Base-by-base conservation (phyloP, 78 protist genomes). In the Bodo saltans region DNA sequence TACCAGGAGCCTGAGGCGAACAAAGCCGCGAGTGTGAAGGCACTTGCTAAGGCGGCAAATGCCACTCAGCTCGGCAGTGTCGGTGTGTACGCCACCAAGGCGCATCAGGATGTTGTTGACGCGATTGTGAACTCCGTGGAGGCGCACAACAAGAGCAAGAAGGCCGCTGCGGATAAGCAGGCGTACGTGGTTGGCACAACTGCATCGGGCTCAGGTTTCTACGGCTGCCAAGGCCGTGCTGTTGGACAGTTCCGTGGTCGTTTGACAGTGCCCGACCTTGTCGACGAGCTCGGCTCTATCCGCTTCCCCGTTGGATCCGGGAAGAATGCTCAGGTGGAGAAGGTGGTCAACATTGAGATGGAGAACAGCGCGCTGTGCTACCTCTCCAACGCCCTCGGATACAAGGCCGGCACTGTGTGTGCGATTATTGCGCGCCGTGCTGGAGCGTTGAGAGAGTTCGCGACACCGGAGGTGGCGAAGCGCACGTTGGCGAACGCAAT, bases 301-400 rank as follows among this genome's bases (percentile, higher is more conserved):
- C 60, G 60, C 17, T 17, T 47, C n/a, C 60, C 60, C n/a, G 8
- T 47, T 8, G 60, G 60, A 23, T 8, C 8, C 17, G 60, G 60
- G 8, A n/a, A n/a, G n/a, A n/a, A n/a, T n/a, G n/a, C n/a, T n/a
- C 17, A 8, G 60, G 60, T 47, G 28, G 12, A 30, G 37, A 17
- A n/a, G 26, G 81, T 76, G 34, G 69, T 76, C 35, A 76, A 76
- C 81, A 76, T 76, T 35, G 81, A 76, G 69, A 76, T 76, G 81
- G 81, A 76, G 60, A 39, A 21, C 35, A 39, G 68, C 41, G 67
- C 81, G 32, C 4, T 76, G 41, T 76, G 81, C 69, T 38, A 76
- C 81, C 35, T 76, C 81, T 4, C 42, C 41, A 28, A 1, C 81
- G 8, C 42, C 32, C 69, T 76, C 40, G 81, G 81, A 26, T 76